These are phyloP conservation scores for Oryza meridionalis DNA, from an alignment of 176 grass and related monocot genomes.

Conservation along the genomic window DNA sequence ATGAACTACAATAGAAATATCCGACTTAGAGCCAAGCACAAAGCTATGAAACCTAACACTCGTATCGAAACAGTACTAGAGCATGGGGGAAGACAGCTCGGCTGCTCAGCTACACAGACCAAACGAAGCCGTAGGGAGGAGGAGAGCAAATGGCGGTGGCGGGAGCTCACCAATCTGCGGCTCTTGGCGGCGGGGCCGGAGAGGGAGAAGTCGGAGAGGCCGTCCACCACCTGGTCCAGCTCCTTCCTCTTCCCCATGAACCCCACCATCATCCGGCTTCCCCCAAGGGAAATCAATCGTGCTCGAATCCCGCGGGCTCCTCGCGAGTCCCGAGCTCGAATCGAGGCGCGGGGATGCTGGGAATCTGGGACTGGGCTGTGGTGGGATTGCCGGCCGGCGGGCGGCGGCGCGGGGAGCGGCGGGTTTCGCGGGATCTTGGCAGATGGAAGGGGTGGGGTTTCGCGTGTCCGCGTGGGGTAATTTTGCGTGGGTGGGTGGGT, in stretches of 20 bases:
- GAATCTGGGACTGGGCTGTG: background rate
- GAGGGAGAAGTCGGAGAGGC: constrained; percentile 60
- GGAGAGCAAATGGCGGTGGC: background rate
- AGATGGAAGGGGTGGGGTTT: background rate
- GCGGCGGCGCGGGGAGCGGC: background rate
- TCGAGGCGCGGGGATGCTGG: background rate
- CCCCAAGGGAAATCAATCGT: background rate
- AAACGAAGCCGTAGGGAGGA: no score
- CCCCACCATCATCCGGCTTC: constrained; percentile 35
- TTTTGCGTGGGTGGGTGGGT: background rate
- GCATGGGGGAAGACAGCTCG: background rate
- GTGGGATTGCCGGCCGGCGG: no score
- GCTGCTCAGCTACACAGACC: background rate
- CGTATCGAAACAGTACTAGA: background rate
- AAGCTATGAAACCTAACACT: background rate
- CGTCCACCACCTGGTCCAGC: constrained; percentile 58
- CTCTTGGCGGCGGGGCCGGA: constrained; percentile 61
- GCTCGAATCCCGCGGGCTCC: constrained; percentile 5
- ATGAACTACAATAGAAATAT: background rate
- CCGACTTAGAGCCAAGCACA: background rate
- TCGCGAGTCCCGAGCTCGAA: background rate
- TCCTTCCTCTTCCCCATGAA: constrained; percentile 85
- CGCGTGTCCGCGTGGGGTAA: background rate
- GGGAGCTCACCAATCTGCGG: constrained; percentile 56
- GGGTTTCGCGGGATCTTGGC: constrained; percentile 32